Evolutionary conservation across 2,329 filamentous ascomycete genomes (phyloP), one percentile per base, ranked within the genome.

Genomic region (Leptoxyphium fumago): DNA sequence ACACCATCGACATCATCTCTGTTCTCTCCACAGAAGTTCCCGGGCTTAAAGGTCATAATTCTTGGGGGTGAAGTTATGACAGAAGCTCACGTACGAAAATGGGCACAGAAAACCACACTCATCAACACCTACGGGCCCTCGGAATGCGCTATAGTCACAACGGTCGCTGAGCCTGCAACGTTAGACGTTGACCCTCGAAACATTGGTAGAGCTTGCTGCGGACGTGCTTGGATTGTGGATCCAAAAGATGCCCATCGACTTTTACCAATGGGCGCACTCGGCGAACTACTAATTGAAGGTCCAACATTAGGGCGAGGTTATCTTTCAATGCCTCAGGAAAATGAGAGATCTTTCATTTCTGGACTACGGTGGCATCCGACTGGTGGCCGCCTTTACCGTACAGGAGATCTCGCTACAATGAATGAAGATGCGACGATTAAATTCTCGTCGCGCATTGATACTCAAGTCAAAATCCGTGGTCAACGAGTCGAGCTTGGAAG

Each of bases 351-450:
- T 10, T 32, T 32, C 29, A 32, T n/a, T 10, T 32, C 29, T 10
- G n/a, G n/a, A 9, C n/a, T 32, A 32, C 9, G 29, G n/a, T 32
- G 29, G 29, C 9, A 32, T n/a, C 29, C 9, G 29, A 32, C n/a
- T 32, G 29, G 29, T 32, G 29, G 29, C 9, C 30, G 18, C n/a
- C 30, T 48, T 32, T 53, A 52, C 44, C 45, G 38, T 3, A 58
- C 52, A 13, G 51, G 52, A 14, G 55, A 58, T 42, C 18, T 58
- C 11, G 55, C 52, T 4, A 46, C 45, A 29, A 48, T 52, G 17
- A 45, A 47, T 14, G 39, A 45, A 10, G 47, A 56, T 38, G 52
- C 55, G 5, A 40, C 40, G 15, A 9, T 56, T 10, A 15, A 29
- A 14, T 50, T 54, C 38, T 13, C 52, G 21, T 47, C 49, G 7